Base-by-base conservation (phyloP, 345 rosid species). In the Lagerstroemia speciosa region DNA sequence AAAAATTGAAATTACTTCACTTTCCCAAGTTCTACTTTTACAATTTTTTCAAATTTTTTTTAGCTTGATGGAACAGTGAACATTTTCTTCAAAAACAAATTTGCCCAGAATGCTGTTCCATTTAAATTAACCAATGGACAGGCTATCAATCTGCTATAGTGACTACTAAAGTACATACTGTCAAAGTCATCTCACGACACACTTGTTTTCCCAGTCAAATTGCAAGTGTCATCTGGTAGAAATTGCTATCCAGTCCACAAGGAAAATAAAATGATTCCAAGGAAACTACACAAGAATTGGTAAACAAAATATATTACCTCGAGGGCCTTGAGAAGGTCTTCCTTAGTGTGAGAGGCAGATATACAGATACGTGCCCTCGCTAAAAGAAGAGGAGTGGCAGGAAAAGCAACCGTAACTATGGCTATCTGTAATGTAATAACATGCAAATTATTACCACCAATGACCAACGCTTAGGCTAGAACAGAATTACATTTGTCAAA, bases 321-420 rank as follows among this genome's bases (percentile, higher is more conserved):
- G 76, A 90, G 74, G 72, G 94, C 97, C 78, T 79, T 84, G 61
- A 76, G 43, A 26, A 90, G 84, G 71, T 88, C 94, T 75, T 91
- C 92, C 77, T 55, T 83, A 65, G 86, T 77, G 81, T 88, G 95
- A 65, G 91, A 83, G 50, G 95, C 89, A 1, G 92, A 91, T 77
- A 91, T 83, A 80, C 95, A 91, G 65, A 91, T 85, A 16, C 95
- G 91, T 37, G 91, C 97, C 76, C 97, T 86, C 6, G 93, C 95
- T 83, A 91, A 76, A 34, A 91, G 82, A 55, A 91, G 78, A 17
- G 90, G 90, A 66, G 90, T 86, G 52, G 87, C 90, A 65, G 90
- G 90, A 74, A 86, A 86, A 68, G 86, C 86, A 20, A 83, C 90
- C 4, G 81, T 82, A 74, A 83, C 87, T 41, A 86, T 83, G 66